Evolutionary conservation across 805 yeast species (phyloP), one percentile per base, ranked within the genome.

Genomic region (Candida quercuum): DNA sequence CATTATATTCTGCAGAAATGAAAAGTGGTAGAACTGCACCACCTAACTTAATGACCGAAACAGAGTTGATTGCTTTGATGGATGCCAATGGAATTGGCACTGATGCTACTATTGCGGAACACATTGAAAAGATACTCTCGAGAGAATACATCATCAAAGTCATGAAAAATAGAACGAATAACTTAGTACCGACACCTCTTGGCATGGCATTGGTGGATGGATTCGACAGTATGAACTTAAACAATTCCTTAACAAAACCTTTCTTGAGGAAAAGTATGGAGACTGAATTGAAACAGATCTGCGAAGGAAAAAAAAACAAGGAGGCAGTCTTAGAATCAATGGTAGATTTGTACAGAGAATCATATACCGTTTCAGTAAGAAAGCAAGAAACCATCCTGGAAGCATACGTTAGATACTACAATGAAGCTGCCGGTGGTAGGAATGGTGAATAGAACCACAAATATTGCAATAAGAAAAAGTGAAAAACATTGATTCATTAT

Each of bases 51-150:
- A 72, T 93, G 69, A 91, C 98, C 0, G 99, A 93, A 58, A 72
- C 96, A 0, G 99, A 91, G 54, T 68, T 93, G 17, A 87, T 93
- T 61, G 81, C 86, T 9, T 64, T 93, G 33, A 93, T 93, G 99
- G 98, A 94, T 64, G 85, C 79, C 10, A 93, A 93, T 59, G 98
- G 98, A 0, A 93, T 93, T 32, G 99, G 99, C 3, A 93, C 99
- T 0, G 99, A 93, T 65, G 99, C 99, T 1, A 93, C 99, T 0
- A 94, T 93, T 60, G 99, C 98, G 0, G 99, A 93, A 30, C 99
- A 93, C 60, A 93, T 93, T 27, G 88, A 84, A 40, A 89, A 85
- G 54, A 78, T 93, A 30, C 62, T 73, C 21, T 58, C 59, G 10
- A 63, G 99, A 37, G 76, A 78, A 15, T 94, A 89, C 51, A 74